These are phyloP conservation scores for Aspergillus alliaceus DNA, from an alignment of 2,329 filamentous ascomycete species.

Conservation along the genomic window DNA sequence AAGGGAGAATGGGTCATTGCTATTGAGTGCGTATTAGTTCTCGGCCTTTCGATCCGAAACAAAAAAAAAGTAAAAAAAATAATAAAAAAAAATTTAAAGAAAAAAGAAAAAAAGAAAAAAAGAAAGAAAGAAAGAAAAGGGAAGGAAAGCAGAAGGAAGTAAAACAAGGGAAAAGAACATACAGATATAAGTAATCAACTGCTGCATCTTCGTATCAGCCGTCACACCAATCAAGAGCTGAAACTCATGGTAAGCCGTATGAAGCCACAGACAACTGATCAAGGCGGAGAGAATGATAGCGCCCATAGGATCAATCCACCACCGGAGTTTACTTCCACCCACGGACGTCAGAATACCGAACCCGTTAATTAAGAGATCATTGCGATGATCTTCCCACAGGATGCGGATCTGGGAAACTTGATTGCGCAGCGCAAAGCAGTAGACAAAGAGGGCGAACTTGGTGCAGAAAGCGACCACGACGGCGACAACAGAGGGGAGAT, in stretches of 20 bases:
- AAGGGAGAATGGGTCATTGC: constrained; percentile 80
- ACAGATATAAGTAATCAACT: constrained; percentile 94
- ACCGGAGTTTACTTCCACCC: constrained; percentile 81
- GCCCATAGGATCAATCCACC: constrained; percentile 95
- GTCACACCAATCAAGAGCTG: constrained; percentile 86
- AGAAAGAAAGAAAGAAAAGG: background rate
- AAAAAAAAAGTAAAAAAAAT: background rate
- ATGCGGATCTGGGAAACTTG: constrained; percentile 90
- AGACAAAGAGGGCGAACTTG: constrained; percentile 80
- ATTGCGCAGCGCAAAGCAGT: constrained; percentile 88
- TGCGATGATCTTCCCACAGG: constrained; percentile 94
- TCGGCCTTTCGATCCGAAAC: background rate
- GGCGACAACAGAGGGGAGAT: constrained; percentile 80
- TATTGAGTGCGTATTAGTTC: constrained; percentile 18
- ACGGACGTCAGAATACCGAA: constrained; percentile 89
- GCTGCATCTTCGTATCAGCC: constrained; percentile 80
- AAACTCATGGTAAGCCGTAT: constrained; percentile 86
- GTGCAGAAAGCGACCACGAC: constrained; percentile 81
- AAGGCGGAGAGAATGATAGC: constrained; percentile 79
- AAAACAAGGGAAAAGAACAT: constrained; percentile 29
- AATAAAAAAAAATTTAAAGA: background rate
- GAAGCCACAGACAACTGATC: constrained; percentile 78
- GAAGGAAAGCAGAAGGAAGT: too few relatives aligned
- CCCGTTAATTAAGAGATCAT: constrained; percentile 95
- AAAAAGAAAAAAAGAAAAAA: background rate